A percentile compares a stretch with the other conserved stretches of the same genome.
Evolutionary conservation across 768 basidiomycete genomes (phyloP).

Genomic region (Mrakia frigida): DNA sequence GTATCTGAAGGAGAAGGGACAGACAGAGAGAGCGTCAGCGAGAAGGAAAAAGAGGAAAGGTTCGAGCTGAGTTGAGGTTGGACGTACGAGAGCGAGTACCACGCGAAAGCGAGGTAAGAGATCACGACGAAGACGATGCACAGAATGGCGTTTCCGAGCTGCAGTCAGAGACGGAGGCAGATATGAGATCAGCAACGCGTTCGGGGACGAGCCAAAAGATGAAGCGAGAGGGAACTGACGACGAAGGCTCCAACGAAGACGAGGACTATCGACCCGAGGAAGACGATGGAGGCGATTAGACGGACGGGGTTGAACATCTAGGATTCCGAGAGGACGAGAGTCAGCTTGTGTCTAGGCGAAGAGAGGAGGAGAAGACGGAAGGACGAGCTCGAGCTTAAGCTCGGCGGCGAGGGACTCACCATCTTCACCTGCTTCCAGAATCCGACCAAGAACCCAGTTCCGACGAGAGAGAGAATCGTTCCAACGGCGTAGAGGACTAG

Average conservation of each 20-base stretch:
- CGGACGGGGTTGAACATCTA: conserved; percentile 96
- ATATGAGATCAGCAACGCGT: no score
- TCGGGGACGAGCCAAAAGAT: no score
- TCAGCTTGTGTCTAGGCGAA: no score
- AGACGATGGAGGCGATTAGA: conserved; percentile 25
- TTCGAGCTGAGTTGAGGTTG: conserved; percentile 39
- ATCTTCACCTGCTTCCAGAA: conserved; percentile 67
- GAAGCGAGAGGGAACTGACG: neutral
- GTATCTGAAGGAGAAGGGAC: neutral
- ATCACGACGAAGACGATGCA: conserved; percentile 67
- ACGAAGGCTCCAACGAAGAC: conserved; percentile 85
- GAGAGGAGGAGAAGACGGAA: neutral
- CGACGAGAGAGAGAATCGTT: conserved; percentile 71
- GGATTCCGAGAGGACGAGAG: neutral
- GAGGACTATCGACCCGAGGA: conserved; percentile 66
- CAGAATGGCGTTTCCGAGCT: conserved; percentile 32
- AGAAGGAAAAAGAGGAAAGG: neutral
- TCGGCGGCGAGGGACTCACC: conserved; percentile 46
- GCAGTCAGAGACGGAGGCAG: no score
- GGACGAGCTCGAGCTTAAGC: neutral
- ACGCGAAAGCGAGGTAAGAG: conserved; percentile 84
- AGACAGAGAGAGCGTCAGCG: neutral
- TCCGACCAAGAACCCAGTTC: conserved; percentile 79
- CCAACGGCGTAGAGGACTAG: conserved; percentile 77
- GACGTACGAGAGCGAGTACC: conserved; percentile 59